Evolutionary conservation across 441 rosid species (phyloP).

Genomic region (Breynia disticha): DNA sequence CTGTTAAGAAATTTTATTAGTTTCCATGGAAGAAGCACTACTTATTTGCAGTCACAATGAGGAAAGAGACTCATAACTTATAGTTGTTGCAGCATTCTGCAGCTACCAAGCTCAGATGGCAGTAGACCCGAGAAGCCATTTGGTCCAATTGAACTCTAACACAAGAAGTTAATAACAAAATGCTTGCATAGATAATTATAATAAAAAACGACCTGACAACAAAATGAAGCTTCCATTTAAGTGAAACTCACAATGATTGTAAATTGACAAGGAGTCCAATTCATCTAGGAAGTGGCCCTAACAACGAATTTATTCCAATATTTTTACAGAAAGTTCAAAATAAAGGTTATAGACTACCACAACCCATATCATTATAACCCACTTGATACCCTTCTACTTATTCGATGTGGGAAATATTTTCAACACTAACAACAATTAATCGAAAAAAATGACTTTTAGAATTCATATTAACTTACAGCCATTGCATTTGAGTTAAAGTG

Average conservation of each 20-base stretch:
- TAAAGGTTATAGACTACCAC: too few species aligned
- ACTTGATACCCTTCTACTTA: too few species aligned
- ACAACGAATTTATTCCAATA: constrained; percentile 28
- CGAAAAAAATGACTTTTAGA: too few species aligned
- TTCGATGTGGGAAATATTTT: too few species aligned
- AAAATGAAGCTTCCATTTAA: not conserved
- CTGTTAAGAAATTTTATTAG: constrained; percentile 14
- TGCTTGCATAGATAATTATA: too few species aligned
- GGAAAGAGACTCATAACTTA: constrained; percentile 20
- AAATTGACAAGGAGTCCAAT: constrained; percentile 44
- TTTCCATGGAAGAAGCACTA: too few species aligned
- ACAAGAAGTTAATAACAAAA: not conserved
- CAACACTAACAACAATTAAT: too few species aligned
- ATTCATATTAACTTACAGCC: constrained; percentile 23
- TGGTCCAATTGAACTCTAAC: constrained; percentile 34
- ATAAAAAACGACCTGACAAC: not conserved
- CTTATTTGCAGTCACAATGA: too few species aligned
- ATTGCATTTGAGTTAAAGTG: constrained; percentile 39
- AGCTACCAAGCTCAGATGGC: constrained; percentile 55
- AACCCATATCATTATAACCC: too few species aligned
- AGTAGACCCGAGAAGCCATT: constrained; percentile 62
- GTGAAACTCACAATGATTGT: constrained; percentile 32
- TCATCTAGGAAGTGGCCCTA: constrained; percentile 50
- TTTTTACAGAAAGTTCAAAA: constrained; percentile 16
- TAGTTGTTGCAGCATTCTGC: constrained; percentile 39